A percentile compares a stretch with the other conserved stretches of the same genome.
phyloP scores from a whole-genome alignment of 2,329 filamentous ascomycete species.

The Penicillium sp. region DNA sequence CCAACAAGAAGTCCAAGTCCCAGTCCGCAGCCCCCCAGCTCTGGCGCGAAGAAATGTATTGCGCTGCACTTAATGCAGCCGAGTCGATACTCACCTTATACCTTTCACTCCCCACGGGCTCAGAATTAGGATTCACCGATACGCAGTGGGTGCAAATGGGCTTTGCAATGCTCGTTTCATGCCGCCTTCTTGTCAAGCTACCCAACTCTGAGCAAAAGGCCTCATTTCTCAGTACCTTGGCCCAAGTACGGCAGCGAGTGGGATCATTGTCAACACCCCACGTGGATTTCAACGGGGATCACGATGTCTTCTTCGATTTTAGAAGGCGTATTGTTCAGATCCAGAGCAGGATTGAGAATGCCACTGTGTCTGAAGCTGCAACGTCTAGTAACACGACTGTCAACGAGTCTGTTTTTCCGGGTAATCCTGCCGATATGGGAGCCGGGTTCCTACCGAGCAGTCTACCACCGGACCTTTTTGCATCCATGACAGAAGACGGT shows the following conservation, averaged over 20 bases:
- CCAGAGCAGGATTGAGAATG: conserved; percentile 4
- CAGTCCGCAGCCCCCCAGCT: conserved; percentile 8
- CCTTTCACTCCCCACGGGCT: conserved; percentile 34
- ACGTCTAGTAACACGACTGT: no score
- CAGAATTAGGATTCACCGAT: conserved; percentile 40
- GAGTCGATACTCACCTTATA: conserved; percentile 30
- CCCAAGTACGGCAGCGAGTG: conserved; percentile 8
- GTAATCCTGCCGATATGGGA: no score
- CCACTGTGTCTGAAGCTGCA: no score
- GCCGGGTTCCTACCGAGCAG: no score
- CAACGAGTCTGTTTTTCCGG: no score
- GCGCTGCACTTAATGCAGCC: conserved; percentile 23
- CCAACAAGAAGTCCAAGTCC: conserved; percentile 11
- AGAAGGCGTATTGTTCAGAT: conserved; percentile 7
- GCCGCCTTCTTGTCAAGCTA: conserved; percentile 8
- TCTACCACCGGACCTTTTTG: no score
- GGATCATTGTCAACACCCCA: conserved; percentile 10
- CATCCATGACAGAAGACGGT: background rate
- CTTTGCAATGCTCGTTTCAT: conserved; percentile 29
- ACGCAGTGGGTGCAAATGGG: conserved; percentile 43
- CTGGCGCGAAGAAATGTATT: conserved; percentile 7
- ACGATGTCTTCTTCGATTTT: conserved; percentile 13
- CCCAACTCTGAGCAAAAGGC: conserved; percentile 1
- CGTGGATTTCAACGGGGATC: conserved; percentile 10
- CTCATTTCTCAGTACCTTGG: conserved; percentile 4